These are phyloP conservation scores for Bassia scoparia DNA, from an alignment of 148 eudicot species.

Conservation along the genomic window DNA sequence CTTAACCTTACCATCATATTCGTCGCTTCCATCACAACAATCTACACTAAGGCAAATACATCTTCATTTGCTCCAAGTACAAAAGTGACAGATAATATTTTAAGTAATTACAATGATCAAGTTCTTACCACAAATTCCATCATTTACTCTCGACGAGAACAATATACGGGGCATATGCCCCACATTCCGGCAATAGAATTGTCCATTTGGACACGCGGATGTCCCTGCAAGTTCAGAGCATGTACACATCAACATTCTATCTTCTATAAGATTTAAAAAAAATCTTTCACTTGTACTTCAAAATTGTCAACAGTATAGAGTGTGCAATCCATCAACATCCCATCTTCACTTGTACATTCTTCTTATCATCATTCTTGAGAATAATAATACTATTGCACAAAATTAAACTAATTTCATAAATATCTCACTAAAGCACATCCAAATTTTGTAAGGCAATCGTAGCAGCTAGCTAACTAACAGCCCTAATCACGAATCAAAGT, in stretches of 20 bases:
- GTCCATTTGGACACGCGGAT: constrained; percentile 91
- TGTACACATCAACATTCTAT: constrained; percentile 15
- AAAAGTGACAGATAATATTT: constrained; percentile 9
- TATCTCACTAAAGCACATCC: too few relatives aligned
- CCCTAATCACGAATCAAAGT: not conserved
- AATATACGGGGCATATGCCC: constrained; percentile 69
- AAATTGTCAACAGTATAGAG: too few relatives aligned
- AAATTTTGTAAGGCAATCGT: not conserved
- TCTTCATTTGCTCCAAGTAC: constrained; percentile 20
- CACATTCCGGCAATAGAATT: constrained; percentile 73
- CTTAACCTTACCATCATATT: constrained; percentile 72
- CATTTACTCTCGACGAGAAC: constrained; percentile 88
- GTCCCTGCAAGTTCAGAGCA: constrained; percentile 61
- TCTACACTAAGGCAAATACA: constrained; percentile 40
- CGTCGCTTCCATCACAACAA: constrained; percentile 99
- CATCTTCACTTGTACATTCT: not conserved
- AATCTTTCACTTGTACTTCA: not conserved
- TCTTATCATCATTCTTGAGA: not conserved
- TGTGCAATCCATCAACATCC: not conserved
- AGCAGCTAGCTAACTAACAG: not conserved
- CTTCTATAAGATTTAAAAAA: not conserved
- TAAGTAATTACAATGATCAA: constrained; percentile 2
- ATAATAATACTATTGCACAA: not conserved
- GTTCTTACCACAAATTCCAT: constrained; percentile 90
- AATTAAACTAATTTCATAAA: not conserved